Base-by-base conservation (phyloP, 441 rosid species). In the Corymbia citriodora region DNA sequence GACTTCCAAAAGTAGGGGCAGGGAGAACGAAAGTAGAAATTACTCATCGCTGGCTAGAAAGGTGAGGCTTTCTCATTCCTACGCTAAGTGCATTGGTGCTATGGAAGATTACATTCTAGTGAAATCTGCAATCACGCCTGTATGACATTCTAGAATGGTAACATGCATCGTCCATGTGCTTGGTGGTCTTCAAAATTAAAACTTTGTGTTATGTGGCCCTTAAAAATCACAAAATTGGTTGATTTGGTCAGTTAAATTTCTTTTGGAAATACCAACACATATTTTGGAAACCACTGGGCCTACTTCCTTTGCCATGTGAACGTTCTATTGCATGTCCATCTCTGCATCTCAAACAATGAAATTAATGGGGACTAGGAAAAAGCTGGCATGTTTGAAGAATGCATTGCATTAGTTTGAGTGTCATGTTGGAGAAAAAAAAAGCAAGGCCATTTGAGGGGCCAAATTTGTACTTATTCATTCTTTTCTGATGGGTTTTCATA, bases 21-120 rank as follows among this genome's bases (percentile, higher is more conserved):
- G 98, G 97, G 33, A 96, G 95, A 93, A 94, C 87, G 92, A 98
- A 90, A 91, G 93, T 98, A 57, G 97, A 95, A 95, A 92, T 98
- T 54, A 92, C 94, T 88, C 96, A 96, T 91, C 94, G 95, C 81
- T 92, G 93, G 93, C 92, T 88, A 81, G 95, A 93, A 89, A 96
- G 94, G 99, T 98, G 90, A 94, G 86, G 94, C 63, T 91, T 68
- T 45, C 88, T 68, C 50, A 61, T 23, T 49, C 57, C 90, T 90
- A 88, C 40, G 79, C 88, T 90, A 45, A 19, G 70, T 53, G 82
- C 63, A 10, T 31, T 50, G 52, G 2, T 1, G 52, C 72, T 29
- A 61, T 55, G 23, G 70, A 59, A 31, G 54, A 52, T 87, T 33
- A 21, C 40, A 36, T 87, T 65, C 9, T 65, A 52, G 48, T 79